These are phyloP conservation scores for Gonapodya sp. DNA, from an alignment of 192 early-diverging fungal genomes.

Conservation along the genomic window DNA sequence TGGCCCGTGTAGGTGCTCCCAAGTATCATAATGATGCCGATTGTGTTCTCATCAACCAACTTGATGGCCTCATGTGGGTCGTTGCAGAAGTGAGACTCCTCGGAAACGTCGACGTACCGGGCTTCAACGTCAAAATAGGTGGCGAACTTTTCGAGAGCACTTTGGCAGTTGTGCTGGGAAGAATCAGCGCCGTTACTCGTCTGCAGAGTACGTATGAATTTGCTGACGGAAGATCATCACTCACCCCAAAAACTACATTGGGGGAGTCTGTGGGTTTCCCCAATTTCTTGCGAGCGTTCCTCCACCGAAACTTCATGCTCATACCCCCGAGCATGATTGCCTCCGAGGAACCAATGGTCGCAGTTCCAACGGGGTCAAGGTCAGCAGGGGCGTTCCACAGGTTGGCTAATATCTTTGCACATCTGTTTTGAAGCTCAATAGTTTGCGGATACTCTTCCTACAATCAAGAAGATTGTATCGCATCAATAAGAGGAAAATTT, in stretches of 20 bases:
- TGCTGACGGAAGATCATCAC: too few relatives aligned
- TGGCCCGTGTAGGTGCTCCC: conserved; percentile 77
- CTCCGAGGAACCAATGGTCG: conserved; percentile 71
- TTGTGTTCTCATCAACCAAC: conserved; percentile 75
- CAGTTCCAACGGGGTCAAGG: conserved; percentile 37
- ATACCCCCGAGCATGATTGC: conserved; percentile 66
- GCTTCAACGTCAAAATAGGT: conserved; percentile 71
- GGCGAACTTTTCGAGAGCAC: conserved; percentile 59
- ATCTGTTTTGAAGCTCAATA: conserved; percentile 51
- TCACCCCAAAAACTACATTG: background rate
- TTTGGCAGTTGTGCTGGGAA: conserved; percentile 53
- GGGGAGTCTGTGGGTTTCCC: conserved; percentile 29
- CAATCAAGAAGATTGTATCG: too few relatives aligned
- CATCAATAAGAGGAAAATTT: too few relatives aligned
- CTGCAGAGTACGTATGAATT: too few relatives aligned
- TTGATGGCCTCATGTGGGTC: conserved; percentile 52
- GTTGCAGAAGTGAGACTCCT: conserved; percentile 40
- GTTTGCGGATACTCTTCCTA: conserved; percentile 67
- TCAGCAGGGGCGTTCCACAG: conserved; percentile 47
- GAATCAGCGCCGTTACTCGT: too few relatives aligned
- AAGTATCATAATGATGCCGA: conserved; percentile 66
- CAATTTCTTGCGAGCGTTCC: conserved; percentile 37
- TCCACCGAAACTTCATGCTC: conserved; percentile 74
- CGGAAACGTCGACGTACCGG: conserved; percentile 50
- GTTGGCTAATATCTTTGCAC: conserved; percentile 59